These are phyloP conservation scores for Lycium barbarum DNA, from an alignment of 257 asterid genomes.

Conservation along the genomic window DNA sequence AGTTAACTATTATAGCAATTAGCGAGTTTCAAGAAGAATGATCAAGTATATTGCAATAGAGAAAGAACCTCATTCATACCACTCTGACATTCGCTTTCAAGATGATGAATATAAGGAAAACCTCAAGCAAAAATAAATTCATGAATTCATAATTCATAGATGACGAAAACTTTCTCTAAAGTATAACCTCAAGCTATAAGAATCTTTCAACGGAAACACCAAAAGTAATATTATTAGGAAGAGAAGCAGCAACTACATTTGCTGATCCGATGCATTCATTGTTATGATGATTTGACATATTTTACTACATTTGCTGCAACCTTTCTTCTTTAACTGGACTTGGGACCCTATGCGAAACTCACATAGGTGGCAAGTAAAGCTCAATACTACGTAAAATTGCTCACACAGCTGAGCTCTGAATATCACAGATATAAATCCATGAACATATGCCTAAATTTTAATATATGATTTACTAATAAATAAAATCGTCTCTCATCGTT, in stretches of 20 bases:
- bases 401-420: background rate
- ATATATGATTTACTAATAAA: background rate
- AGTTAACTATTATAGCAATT: background rate
- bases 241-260: background rate
- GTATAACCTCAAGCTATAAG: background rate
- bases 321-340: background rate
- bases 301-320: background rate
- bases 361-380: background rate
- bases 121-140: background rate
- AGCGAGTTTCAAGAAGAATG: background rate
- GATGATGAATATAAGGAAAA: background rate
- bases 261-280: background rate
- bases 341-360: background rate
- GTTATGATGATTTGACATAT: background rate
- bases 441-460: background rate
- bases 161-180: background rate
- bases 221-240: background rate
- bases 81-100: background rate
- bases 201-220: background rate
- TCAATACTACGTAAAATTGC: background rate
- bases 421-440: constrained; percentile 2
- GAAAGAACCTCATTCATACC: background rate
- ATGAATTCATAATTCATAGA: background rate
- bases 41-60: background rate
- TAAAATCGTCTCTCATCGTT: background rate